A percentile compares a stretch with the other conserved stretches of the same genome.
phyloP scores from a whole-genome alignment of 2,329 filamentous ascomycete species.

The Colletotrichum chrysophilum region DNA sequence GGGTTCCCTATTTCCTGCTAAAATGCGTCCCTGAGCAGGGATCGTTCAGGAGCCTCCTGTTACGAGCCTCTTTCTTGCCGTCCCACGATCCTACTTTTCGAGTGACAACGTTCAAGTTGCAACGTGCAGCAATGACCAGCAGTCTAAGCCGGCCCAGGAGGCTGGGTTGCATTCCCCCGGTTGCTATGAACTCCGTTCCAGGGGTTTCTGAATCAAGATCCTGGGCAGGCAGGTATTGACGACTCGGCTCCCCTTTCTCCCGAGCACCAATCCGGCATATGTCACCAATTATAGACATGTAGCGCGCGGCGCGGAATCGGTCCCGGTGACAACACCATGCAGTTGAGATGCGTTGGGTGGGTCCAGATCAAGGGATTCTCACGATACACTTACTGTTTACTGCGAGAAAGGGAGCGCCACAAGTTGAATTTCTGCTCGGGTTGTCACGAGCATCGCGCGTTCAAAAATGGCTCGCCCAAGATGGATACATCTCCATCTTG shows the following conservation, averaged over 20 bases:
- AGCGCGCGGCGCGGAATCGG: background rate
- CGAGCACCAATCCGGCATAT: background rate
- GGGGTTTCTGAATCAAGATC: background rate
- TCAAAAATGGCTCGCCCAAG: background rate
- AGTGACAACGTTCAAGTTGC: background rate
- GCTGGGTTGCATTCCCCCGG: background rate
- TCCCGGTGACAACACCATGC: background rate
- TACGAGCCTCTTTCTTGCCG: background rate
- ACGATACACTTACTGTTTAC: background rate
- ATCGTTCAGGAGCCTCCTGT: background rate
- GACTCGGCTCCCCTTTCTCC: background rate
- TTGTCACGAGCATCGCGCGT: background rate
- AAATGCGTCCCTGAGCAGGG: background rate
- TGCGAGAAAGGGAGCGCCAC: background rate
- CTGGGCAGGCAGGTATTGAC: conserved; percentile 1
- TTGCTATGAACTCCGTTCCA: background rate
- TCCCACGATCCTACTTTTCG: background rate
- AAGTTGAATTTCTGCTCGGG: background rate
- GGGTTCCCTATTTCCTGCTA: background rate
- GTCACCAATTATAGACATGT: background rate
- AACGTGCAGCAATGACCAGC: background rate
- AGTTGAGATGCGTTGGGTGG: background rate
- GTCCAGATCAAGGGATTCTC: background rate
- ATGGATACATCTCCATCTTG: background rate
- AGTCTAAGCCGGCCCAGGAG: background rate